Conservation (phyloP, 2,329 filamentous ascomycete genomes). For the Ceratocystis harringtonii region DNA sequence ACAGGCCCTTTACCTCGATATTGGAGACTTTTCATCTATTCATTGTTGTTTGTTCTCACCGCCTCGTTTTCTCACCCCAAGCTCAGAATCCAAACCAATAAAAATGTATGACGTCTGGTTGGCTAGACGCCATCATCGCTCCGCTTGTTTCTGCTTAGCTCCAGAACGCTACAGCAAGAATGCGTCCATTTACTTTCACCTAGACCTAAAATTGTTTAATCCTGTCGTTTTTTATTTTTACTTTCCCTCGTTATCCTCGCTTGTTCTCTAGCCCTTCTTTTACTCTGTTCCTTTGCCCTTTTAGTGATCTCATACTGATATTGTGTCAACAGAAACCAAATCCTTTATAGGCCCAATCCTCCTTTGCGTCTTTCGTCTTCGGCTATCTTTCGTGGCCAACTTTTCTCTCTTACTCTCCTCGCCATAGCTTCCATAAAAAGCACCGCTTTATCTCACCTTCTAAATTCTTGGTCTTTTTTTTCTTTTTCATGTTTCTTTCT, state of each 20-base stretch:
- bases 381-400: conserved; percentile 3
- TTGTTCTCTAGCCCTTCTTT: background rate
- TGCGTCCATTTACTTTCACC: background rate
- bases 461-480: conserved; percentile 15
- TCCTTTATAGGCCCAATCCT: background rate
- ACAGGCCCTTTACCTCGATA: background rate
- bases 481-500: background rate
- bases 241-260: background rate
- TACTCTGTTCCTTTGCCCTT: background rate
- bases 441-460: conserved; percentile 8
- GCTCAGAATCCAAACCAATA: background rate
- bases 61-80: background rate
- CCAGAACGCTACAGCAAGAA: background rate
- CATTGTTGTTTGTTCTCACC: background rate
- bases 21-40: background rate
- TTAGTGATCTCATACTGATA: background rate
- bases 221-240: background rate
- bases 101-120: background rate
- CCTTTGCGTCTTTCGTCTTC: background rate
- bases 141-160: background rate
- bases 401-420: background rate
- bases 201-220: background rate
- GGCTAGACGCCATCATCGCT: background rate
- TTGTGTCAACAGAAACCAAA: background rate
- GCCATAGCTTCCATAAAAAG: background rate